Conservation (phyloP, 2,329 filamentous ascomycete genomes). For the Arthrobotrys sinensis region DNA sequence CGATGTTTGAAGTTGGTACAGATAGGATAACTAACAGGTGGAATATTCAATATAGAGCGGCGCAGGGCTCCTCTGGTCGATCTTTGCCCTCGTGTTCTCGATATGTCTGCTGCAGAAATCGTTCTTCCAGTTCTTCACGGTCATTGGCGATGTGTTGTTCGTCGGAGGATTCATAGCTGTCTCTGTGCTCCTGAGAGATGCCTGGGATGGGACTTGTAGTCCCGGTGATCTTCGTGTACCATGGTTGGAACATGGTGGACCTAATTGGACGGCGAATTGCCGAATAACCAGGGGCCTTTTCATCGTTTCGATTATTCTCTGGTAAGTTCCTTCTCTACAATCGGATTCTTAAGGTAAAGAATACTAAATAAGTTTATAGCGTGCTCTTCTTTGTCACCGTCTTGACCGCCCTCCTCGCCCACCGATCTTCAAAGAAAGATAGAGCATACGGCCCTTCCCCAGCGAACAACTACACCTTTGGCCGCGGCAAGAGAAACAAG, state of each 20-base stretch:
- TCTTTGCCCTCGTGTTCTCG: slow-evolving; percentile 58
- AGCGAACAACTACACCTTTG: slow-evolving; percentile 59
- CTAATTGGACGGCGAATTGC: slow-evolving; percentile 37
- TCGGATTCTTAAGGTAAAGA: background rate
- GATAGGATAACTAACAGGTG: slow-evolving; percentile 28
- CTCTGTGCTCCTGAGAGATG: slow-evolving; percentile 58
- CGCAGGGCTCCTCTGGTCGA: slow-evolving; percentile 47
- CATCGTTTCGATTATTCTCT: slow-evolving; percentile 42
- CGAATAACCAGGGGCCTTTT: slow-evolving; percentile 52
- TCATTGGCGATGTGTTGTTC: slow-evolving; percentile 58
- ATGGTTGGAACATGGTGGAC: slow-evolving; percentile 46
- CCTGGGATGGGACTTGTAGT: slow-evolving; percentile 42
- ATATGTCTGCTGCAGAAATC: slow-evolving; percentile 62
- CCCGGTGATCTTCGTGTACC: slow-evolving; percentile 12
- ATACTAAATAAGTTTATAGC: slow-evolving; percentile 42
- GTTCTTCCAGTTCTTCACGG: slow-evolving; percentile 61
- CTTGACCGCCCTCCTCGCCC: slow-evolving; percentile 51
- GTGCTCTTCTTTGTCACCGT: slow-evolving; percentile 57
- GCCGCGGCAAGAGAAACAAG: slow-evolving; percentile 44
- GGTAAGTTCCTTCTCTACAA: slow-evolving; percentile 9
- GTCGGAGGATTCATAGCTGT: slow-evolving; percentile 61
- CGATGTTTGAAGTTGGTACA: background rate
- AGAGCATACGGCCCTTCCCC: slow-evolving; percentile 61
- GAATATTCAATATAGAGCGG: slow-evolving; percentile 20
- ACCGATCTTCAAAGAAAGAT: slow-evolving; percentile 53